These are phyloP conservation scores for Erodium trifolium DNA, from an alignment of 441 rosid genomes.

Conservation along the genomic window DNA sequence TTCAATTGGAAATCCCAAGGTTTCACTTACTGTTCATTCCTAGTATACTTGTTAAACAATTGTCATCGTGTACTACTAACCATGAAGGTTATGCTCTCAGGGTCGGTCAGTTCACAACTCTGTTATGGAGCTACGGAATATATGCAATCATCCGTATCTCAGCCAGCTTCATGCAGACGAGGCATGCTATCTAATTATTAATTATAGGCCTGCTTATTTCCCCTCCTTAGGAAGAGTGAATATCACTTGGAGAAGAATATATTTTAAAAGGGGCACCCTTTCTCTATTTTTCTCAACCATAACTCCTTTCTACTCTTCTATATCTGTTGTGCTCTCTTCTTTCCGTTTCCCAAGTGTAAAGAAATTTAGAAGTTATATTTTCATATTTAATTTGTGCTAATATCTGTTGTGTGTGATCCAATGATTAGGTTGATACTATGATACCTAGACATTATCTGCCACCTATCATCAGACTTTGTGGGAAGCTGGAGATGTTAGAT, in stretches of 20 bases:
- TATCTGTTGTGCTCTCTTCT: slow-evolving; percentile 8
- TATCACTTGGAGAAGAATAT: slow-evolving; percentile 4
- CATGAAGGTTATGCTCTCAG: slow-evolving; percentile 32
- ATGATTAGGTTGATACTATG: slow-evolving; percentile 51
- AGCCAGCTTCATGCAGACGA: slow-evolving; percentile 94
- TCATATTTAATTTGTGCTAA: background rate
- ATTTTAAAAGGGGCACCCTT: background rate
- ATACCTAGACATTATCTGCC: slow-evolving; percentile 85
- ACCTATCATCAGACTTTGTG: slow-evolving; percentile 72
- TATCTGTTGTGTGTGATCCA: background rate
- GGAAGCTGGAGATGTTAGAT: slow-evolving; percentile 98
- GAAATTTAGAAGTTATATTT: too few species aligned
- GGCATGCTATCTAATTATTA: slow-evolving; percentile 38
- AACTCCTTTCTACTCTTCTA: slow-evolving; percentile 6
- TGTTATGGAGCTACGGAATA: slow-evolving; percentile 95
- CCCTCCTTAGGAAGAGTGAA: slow-evolving; percentile 8
- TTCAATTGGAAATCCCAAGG: slow-evolving; percentile 76
- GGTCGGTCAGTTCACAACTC: slow-evolving; percentile 85
- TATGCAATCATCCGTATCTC: slow-evolving; percentile 94
- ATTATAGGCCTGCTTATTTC: slow-evolving; percentile 16
- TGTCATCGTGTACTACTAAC: slow-evolving; percentile 16
- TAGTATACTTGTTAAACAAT: background rate
- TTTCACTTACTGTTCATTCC: slow-evolving; percentile 21
- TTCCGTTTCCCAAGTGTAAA: slow-evolving; percentile 8
- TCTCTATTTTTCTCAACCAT: slow-evolving; percentile 11